These are phyloP conservation scores for Crucibulum laeve DNA, from an alignment of 768 basidiomycete genomes.

Conservation along the genomic window DNA sequence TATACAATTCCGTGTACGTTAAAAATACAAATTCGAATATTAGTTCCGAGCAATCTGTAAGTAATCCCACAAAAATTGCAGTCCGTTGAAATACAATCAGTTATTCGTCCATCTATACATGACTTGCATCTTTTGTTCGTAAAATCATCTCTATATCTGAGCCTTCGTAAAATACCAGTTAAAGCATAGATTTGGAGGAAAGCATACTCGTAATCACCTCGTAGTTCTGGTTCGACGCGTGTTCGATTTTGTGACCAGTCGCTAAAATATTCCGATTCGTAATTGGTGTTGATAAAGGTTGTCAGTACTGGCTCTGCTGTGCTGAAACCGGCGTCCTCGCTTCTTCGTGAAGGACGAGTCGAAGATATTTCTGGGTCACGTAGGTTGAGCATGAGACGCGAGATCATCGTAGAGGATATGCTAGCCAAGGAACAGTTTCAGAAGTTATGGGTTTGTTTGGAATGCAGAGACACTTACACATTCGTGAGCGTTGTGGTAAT, in stretches of 20 bases:
- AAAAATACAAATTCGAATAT: too few species aligned
- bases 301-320: not conserved
- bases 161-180: too few species aligned
- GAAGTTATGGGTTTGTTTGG: not conserved
- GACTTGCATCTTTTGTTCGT: not conserved
- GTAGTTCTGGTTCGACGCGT: too few species aligned
- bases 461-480: conserved; percentile 8
- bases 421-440: conserved; percentile 6
- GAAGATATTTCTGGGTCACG: conserved; percentile 19
- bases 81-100: not conserved
- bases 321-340: not conserved
- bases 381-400: conserved; percentile 26
- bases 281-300: not conserved
- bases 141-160: not conserved
- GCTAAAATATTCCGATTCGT: not conserved
- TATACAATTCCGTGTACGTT: too few species aligned
- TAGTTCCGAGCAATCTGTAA: too few species aligned
- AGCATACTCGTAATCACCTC: too few species aligned
- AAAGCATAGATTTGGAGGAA: too few species aligned
- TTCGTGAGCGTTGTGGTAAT: conserved; percentile 18
- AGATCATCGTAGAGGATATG: conserved; percentile 25
- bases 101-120: not conserved
- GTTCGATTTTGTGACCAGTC: not conserved
- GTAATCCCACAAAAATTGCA: too few species aligned
- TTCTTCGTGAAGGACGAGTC: not conserved